Base-by-base conservation (phyloP, 495 filamentous ascomycete species). In the Trichoderma erinaceum region DNA sequence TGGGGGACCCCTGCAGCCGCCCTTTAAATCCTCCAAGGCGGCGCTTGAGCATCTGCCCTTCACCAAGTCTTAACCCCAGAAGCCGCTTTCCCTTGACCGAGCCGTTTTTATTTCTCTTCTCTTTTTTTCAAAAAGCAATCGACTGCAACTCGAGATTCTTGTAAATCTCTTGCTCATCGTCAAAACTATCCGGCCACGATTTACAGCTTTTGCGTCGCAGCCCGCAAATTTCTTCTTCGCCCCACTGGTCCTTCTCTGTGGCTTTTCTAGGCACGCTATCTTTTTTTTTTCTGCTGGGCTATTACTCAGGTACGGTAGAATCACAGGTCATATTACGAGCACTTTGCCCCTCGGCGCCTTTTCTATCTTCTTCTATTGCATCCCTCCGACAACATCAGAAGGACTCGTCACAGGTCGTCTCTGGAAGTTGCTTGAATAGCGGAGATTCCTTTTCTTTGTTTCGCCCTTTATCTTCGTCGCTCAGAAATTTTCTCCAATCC, bases 1-100 rank as follows among this genome's bases (percentile, higher is more conserved):
- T 48, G 65, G 43, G n/a, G 63, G n/a, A 46, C 41, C 65, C 65
- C 43, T 66, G 65, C 65, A 66, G 65, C 43, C 27, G 65, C 65
- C 56, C 56, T 61, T 61, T 61, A 29, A 61, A 61, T 61, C 56
- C 56, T 61, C 52, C 56, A 29, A 29, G 56, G 56, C 56, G 56
- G 56, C 56, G 56, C 25, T 32, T 32, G 56, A 48, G 44, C 44
- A 16, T 61, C 56, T 61, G 56, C 56, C 56, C 56, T 61, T n/a
- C 44, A 25, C 27, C 29, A 32, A 23, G 56, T 29, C 23, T 21
- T 10, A 25, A 21, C 50, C 56, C 44, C 35, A 38, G 35, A 61
- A 13, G 56, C 56, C 50, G 50, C 56, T 61, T 48, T 61, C 56
- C 56, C 56, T 61, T 61, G 56, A 61, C 56, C 56, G 56, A 32